These are phyloP conservation scores for Paraphaeosphaeria sporulosa DNA, from an alignment of 2,329 filamentous ascomycete genomes.

Conservation along the genomic window DNA sequence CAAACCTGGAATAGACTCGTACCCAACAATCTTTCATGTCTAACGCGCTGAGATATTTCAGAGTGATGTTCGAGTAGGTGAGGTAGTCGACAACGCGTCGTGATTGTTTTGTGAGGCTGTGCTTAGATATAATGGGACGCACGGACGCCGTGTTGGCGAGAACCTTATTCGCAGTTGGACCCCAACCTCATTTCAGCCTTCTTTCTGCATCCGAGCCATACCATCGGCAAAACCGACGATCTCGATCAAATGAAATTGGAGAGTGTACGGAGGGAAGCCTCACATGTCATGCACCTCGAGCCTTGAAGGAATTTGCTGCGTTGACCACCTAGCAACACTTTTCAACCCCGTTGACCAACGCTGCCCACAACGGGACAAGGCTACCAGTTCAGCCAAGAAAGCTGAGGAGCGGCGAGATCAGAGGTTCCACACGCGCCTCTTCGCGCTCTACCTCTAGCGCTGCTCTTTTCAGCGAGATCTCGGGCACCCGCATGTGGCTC, in stretches of 20 bases:
- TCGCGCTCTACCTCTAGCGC: neutral
- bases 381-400: neutral
- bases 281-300: neutral
- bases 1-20: neutral
- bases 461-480: neutral
- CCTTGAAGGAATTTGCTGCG: neutral
- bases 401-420: neutral
- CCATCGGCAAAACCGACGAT: neutral
- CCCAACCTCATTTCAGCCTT: conserved; percentile 10
- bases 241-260: neutral
- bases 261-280: neutral
- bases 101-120: neutral
- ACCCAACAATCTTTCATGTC: neutral
- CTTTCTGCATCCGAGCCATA: neutral
- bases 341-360: neutral
- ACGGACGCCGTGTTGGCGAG: neutral
- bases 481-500: neutral
- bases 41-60: neutral
- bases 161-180: neutral
- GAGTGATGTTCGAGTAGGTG: neutral
- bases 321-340: neutral
- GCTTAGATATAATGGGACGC: neutral
- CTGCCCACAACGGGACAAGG: neutral
- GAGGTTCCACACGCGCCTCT: neutral
- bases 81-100: neutral